phyloP scores from a whole-genome alignment of 1,284 basidiomycete species.

The Fomitopsis pinicola region DNA sequence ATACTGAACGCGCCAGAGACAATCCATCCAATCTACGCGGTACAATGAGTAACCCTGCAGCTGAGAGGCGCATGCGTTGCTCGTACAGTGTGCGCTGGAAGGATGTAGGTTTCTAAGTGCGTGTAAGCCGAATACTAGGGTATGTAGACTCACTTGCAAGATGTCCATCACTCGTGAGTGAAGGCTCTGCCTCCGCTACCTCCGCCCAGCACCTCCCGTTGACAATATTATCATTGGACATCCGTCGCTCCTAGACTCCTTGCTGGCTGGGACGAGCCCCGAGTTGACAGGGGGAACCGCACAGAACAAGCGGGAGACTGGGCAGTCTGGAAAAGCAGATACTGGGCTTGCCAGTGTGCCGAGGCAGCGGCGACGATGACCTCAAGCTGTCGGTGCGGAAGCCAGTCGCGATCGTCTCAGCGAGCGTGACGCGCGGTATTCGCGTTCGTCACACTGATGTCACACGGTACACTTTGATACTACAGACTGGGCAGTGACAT shows the following conservation, averaged over 20 bases:
- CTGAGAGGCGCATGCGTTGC: not conserved
- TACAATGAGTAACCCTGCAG: not conserved
- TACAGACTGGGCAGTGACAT: not conserved
- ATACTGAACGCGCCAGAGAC: constrained; percentile 59
- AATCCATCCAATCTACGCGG: constrained; percentile 68
- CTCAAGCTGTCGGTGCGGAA: no score
- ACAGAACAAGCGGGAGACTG: no score
- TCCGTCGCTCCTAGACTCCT: not conserved
- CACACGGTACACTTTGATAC: no score
- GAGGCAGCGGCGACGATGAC: no score
- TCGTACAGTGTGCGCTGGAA: constrained; percentile 45
- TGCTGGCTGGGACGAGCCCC: no score
- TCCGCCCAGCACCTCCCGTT: constrained; percentile 36
- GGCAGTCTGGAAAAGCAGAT: no score
- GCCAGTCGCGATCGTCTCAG: no score
- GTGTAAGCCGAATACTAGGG: constrained; percentile 17
- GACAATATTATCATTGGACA: constrained; percentile 20
- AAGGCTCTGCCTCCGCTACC: constrained; percentile 40
- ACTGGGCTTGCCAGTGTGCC: no score
- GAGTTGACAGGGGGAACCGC: no score
- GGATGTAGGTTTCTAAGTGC: not conserved
- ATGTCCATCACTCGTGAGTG: constrained; percentile 59
- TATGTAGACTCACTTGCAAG: constrained; percentile 52
- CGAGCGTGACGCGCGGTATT: no score
- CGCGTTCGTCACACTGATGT: no score